phyloP scores from a whole-genome alignment of 345 rosid species.

The Rhodamnia rubescens region DNA sequence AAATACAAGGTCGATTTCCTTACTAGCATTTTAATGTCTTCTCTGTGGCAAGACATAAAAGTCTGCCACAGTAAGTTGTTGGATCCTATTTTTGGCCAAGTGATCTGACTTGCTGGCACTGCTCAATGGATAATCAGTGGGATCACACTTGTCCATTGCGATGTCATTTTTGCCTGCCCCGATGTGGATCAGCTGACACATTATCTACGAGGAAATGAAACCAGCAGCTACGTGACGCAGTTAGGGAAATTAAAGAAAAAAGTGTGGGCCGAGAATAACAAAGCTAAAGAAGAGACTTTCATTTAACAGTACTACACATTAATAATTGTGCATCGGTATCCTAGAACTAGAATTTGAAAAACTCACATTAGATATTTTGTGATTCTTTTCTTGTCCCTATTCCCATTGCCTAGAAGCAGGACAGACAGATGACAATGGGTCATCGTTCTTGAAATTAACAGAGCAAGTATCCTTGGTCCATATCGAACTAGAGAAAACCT shows the following conservation, averaged over 20 bases:
- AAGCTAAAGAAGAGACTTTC: neutral
- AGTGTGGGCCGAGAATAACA: neutral
- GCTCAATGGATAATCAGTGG: neutral
- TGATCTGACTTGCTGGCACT: neutral
- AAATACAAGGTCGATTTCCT: neutral
- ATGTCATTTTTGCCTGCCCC: neutral
- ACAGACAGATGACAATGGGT: neutral
- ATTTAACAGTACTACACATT: neutral
- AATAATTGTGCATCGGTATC: neutral
- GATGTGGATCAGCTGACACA: neutral
- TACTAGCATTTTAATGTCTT: neutral
- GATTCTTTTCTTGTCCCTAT: neutral
- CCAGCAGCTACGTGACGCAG: neutral
- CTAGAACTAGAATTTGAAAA: neutral
- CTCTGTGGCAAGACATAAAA: neutral
- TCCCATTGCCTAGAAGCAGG: neutral
- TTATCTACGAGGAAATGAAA: neutral
- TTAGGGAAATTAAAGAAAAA: neutral
- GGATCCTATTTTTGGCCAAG: neutral
- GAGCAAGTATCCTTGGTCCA: neutral
- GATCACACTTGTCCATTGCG: neutral
- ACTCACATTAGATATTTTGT: neutral
- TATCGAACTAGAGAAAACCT: neutral
- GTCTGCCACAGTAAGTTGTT: neutral
- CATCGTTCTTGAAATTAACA: neutral